Percentiles rank a stretch among this genome's conserved stretches.
These are phyloP conservation scores for Ormosia emarginata DNA, from an alignment of 306 rosid genomes.

Conservation along the genomic window DNA sequence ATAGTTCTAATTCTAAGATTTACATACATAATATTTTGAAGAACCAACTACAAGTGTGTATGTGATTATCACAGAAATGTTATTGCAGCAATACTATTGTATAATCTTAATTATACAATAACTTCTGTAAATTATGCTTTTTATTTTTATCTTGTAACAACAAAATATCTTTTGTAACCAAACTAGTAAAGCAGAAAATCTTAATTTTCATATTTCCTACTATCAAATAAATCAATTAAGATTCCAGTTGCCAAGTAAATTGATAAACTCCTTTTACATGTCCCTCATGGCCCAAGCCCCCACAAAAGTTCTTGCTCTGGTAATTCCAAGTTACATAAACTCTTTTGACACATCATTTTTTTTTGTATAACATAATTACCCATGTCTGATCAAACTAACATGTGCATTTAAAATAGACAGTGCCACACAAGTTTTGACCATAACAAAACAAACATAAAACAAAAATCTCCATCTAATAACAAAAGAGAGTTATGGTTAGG, in stretches of 20 bases:
- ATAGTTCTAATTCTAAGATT: too few relatives aligned
- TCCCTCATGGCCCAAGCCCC: neutral
- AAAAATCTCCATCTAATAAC: neutral
- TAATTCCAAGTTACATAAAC: neutral
- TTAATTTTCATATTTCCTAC: neutral
- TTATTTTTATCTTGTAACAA: neutral
- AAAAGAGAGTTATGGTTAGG: neutral
- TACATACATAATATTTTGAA: too few relatives aligned
- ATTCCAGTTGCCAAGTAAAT: neutral
- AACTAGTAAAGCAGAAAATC: neutral
- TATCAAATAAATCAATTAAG: neutral
- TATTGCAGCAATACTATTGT: too few relatives aligned
- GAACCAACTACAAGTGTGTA: too few relatives aligned
- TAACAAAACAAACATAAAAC: neutral
- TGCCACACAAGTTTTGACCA: neutral
- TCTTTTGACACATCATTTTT: neutral
- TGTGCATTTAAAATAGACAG: neutral
- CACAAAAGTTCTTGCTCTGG: neutral
- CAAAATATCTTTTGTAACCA: neutral
- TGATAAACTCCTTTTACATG: neutral
- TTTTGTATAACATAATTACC: neutral
- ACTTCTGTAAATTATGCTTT: neutral
- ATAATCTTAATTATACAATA: too few relatives aligned
- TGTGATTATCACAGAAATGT: too few relatives aligned
- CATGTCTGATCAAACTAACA: neutral